Evolutionary conservation across 148 eudicot species (phyloP), one percentile per base, ranked within the genome.

Genomic region (Persicaria maculosa): DNA sequence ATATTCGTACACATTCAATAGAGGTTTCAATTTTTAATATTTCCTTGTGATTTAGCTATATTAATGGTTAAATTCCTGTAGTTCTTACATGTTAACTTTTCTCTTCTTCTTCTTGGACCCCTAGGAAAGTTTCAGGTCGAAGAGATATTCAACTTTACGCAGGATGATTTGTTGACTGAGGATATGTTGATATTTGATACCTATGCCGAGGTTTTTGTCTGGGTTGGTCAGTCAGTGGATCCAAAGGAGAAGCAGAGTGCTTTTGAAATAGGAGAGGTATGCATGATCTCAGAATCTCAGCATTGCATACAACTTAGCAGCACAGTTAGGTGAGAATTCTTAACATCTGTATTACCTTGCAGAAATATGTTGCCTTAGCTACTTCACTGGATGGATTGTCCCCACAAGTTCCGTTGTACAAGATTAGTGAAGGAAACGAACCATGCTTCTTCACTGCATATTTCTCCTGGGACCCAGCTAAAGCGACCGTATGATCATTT

Each of bases 101-200:
- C 44, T 40, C 77, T 58, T 83, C 73, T 77, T 78, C 78, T 71
- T 54, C 73, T 71, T 76, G 76, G 78, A 81, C 57, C 36, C 72
- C 78, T 88, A 96, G 99, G 97, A 73, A 96, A 92, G 82, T 83
- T 96, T 81, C 86, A 92, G 99, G 88, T 89, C 77, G 99, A 92
- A 78, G 99, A 96, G 86, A 80, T 96, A 74, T 84, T 88, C 86
- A 96, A 92, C 78, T 96, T 96, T 71, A 83, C 91, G 31, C 99
- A 96, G 85, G 99, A 96, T 84, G 99, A 96, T 81, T 82, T 96
- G 71, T 83, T 96, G 86, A 91, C 99, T 2, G 99, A 96, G 82
- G 99, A 96, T 81, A 76, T 96, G 75, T 81, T 96, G 86, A 87
- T 96, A 79, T 89, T 96, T 68, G 97, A 96, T 80, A 89, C 99